phyloP scores from a whole-genome alignment of 176 grass and related monocot species.

The Cenchrus americanus region DNA sequence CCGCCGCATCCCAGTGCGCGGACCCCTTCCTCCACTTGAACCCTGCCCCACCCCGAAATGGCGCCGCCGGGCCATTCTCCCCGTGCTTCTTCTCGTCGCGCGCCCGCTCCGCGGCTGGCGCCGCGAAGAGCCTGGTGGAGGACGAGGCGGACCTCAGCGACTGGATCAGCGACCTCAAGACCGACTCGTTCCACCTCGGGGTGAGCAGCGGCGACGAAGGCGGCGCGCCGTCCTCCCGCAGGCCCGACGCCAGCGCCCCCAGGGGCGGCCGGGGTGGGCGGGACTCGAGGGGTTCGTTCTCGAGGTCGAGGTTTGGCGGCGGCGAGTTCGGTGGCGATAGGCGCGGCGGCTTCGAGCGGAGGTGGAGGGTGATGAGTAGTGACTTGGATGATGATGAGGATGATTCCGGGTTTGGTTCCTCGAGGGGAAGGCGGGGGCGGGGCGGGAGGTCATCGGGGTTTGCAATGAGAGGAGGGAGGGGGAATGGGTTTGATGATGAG shows the following conservation, averaged over 20 bases:
- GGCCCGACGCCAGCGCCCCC: constrained; percentile 10
- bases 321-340: constrained; percentile 49
- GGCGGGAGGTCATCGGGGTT: constrained; percentile 40
- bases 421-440: constrained; percentile 44
- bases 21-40: constrained; percentile 11
- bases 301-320: constrained; percentile 50
- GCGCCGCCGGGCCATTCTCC: constrained; percentile 18
- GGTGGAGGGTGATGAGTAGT: constrained; percentile 43
- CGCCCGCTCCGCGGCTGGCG: constrained; percentile 9
- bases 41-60: constrained; percentile 30
- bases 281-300: constrained; percentile 45
- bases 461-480: constrained; percentile 49
- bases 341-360: constrained; percentile 39
- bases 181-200: constrained; percentile 57
- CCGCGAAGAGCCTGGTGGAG: constrained; percentile 72
- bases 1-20: constrained; percentile 30
- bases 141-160: constrained; percentile 89
- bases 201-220: constrained; percentile 72
- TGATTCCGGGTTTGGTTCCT: constrained; percentile 48
- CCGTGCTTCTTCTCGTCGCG: constrained; percentile 61
- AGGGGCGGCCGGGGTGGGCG: constrained; percentile 52
- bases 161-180: constrained; percentile 78
- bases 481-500: constrained; percentile 40
- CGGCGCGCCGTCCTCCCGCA: constrained; percentile 22
- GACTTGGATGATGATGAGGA: constrained; percentile 43